Evolutionary conservation across 306 rosid genomes (phyloP), one percentile per base, ranked within the genome.

Genomic region (Dicorynia guianensis): DNA sequence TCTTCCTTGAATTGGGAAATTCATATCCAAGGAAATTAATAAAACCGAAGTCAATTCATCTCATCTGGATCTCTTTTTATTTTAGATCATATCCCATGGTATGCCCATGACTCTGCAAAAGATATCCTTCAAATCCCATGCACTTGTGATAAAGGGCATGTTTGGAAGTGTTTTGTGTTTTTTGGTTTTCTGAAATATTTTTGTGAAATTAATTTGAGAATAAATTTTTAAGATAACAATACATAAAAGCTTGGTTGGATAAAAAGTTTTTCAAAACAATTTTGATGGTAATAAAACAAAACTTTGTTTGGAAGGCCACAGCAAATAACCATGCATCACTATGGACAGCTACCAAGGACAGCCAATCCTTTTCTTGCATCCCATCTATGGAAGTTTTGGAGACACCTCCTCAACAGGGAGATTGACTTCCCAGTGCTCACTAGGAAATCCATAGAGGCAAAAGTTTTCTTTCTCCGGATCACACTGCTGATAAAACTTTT

Each of bases 371-470:
- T 33, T 81, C 85, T 66, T 54, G 86, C 86, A 86, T 81, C 69
- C 88, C 90, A 36, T 86, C 88, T 81, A 87, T 7, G 90, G 90
- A 77, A 86, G 83, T 80, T 86, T 82, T 14, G 85, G 82, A 35
- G 85, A 82, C 5, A 82, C 85, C 67, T 82, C 85, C 66, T 86
- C 90, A 53, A 85, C 87, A 47, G 90, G 90, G 42, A 86, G 65
- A 71, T 78, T 83, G 73, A 86, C 87, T 64, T 77, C 90, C 90
- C 90, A 86, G 65, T 80, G 79, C 84, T 75, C 87, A 75, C 71
- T 83, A 11, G 90, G 90, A 68, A 61, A 83, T 75, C 90, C 90
- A 72, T 86, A 86, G 6, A 86, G 90, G 82, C 90, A 86, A 17
- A 86, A 86, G 18, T 86, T 86, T 67, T 86, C 90, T 83, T 83